Evolutionary conservation across 2,329 filamentous ascomycete species (phyloP).

Genomic region (Nigrograna mackinnonii): DNA sequence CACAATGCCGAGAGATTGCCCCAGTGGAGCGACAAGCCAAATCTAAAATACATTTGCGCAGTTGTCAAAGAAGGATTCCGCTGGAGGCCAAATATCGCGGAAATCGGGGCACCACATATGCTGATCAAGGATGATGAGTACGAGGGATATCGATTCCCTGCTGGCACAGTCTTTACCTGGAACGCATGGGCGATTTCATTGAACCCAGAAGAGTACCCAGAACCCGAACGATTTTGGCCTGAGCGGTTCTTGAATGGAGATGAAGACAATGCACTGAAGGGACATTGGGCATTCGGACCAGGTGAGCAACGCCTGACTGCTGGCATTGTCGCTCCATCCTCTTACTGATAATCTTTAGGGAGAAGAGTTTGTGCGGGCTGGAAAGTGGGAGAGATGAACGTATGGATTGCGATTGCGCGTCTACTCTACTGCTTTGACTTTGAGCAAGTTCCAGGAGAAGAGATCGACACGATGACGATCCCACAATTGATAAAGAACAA

Average conservation of each 20-base stretch:
- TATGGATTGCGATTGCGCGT: conserved; percentile 10
- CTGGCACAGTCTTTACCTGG: conserved; percentile 16
- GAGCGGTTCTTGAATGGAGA: conserved; percentile 24
- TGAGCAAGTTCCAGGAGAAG: conserved; percentile 2
- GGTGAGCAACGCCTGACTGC: no score
- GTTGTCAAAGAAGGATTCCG: conserved; percentile 19
- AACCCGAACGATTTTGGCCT: conserved; percentile 18
- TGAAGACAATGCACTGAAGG: conserved; percentile 18
- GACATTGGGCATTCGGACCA: conserved; percentile 19
- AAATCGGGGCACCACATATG: conserved; percentile 16
- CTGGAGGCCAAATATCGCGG: conserved; percentile 16
- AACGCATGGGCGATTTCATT: conserved; percentile 17
- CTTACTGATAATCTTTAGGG: no score
- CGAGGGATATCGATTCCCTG: conserved; percentile 20
- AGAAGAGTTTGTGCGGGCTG: conserved; percentile 5
- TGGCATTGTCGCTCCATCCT: no score
- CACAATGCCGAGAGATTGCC: conserved; percentile 14
- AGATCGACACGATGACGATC: conserved; percentile 9
- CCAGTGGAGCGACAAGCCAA: conserved; percentile 7
- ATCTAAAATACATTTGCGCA: conserved; percentile 11
- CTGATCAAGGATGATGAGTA: conserved; percentile 16
- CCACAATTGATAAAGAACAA: neutral
- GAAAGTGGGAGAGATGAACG: conserved; percentile 9
- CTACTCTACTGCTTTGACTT: conserved; percentile 12
- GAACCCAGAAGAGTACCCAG: conserved; percentile 15